These are phyloP conservation scores for Pseudogymnoascus sp. DNA, from an alignment of 2,329 filamentous ascomycete genomes.

Conservation along the genomic window DNA sequence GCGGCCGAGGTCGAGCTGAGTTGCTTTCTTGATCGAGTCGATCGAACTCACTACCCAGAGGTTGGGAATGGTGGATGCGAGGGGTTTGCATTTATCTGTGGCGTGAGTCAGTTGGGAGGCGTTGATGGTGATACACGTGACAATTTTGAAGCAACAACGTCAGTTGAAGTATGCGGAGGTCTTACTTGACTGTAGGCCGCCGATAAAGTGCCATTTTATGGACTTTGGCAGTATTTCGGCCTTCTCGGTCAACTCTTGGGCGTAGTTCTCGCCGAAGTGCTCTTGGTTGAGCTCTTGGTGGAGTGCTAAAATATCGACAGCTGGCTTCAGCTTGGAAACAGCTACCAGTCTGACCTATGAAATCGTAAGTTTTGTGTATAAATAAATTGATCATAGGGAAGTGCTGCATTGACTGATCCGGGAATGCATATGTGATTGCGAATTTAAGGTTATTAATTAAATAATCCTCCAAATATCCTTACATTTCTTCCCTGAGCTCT, in stretches of 20 bases:
- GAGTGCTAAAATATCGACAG: conserved; percentile 79
- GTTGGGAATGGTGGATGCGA: conserved; percentile 76
- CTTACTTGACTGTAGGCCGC: conserved; percentile 71
- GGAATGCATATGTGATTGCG: neutral
- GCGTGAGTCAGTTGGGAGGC: neutral
- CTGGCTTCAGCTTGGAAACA: conserved; percentile 93
- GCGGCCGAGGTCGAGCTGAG: conserved; percentile 69
- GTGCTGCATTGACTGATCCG: conserved; percentile 10
- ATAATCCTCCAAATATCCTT: conserved; percentile 28
- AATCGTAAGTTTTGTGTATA: conserved; percentile 18
- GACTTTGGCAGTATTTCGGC: conserved; percentile 65
- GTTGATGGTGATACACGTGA: neutral
- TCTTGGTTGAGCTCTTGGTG: conserved; percentile 52
- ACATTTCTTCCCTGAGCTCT: conserved; percentile 48
- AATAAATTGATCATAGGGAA: neutral
- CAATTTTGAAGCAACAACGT: neutral
- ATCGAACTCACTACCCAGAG: conserved; percentile 89
- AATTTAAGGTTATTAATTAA: conserved; percentile 1
- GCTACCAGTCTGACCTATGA: conserved; percentile 74
- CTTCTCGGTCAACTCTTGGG: conserved; percentile 83
- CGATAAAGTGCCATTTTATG: conserved; percentile 95
- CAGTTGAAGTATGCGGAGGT: conserved; percentile 12
- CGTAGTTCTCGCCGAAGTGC: conserved; percentile 97
- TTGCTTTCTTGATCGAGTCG: conserved; percentile 80
- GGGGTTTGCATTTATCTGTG: conserved; percentile 78